Evolutionary conservation across 805 yeast species (phyloP), one percentile per base, ranked within the genome.

Genomic region (Pichia exigua): DNA sequence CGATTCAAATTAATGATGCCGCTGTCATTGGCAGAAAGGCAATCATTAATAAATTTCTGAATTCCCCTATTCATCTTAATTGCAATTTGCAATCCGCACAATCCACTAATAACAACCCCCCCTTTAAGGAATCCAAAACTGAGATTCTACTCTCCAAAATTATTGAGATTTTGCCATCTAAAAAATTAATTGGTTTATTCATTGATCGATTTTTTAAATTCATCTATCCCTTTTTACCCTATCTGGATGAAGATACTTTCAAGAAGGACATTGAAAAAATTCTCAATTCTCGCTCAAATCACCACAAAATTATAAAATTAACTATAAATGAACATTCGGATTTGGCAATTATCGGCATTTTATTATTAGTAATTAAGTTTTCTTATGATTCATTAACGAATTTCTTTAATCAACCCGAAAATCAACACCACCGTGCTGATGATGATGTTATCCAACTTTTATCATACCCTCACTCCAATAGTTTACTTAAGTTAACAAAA

Each of bases 171-270:
- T 58, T 79, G 22, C 83, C 83, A 0, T 62, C 63, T 22, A 68
- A 62, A 30, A 71, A 67, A 42, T 73, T 68, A 0, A 60, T 76
- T 4, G 75, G 80, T 79, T 60, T 73, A 42, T 65, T 73, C 10
- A 51, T 77, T n/a, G 71, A 70, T 20, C 65, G 77, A 18, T 79
- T 64, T 56, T 79, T 79, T 61, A 61, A 54, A 12, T 70, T 64
- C 49, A 64, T 76, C 8, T 77, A 78, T 59, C 77, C 79, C 6
- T 74, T 74, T 50, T 58, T 70, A 58, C 82, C 83, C 1, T 72
- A 66, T 47, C 27, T 78, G 30, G 81, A 76, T 52, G 66, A 71
- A 52, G 53, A 56, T 7, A 42, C 62, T 46, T 71, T 70, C 48
- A 56, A 57, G 17, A 56, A 54, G 4, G 74, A 66, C 18, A 49